Evolutionary conservation across 495 filamentous ascomycete species (phyloP).

Genomic region (Niebla homalea): DNA sequence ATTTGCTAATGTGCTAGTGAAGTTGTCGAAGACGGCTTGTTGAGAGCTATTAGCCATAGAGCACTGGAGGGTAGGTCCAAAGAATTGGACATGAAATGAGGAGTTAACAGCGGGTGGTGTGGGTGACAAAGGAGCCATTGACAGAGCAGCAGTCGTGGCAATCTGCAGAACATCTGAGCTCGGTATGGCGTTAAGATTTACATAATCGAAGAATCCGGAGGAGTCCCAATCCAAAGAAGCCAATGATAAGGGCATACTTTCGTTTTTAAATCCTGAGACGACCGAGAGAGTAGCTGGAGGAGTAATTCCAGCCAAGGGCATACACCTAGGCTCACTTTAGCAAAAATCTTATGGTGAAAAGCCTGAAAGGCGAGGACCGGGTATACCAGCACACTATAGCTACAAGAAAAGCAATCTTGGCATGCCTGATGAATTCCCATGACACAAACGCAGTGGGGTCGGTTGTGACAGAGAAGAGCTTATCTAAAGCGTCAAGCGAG

Average conservation of each 20-base stretch:
- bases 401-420: neutral
- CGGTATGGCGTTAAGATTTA: neutral
- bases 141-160: neutral
- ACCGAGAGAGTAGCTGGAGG: conserved; percentile 9
- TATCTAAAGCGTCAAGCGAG: conserved; percentile 4
- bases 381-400: neutral
- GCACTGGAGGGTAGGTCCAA: neutral
- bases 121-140: neutral
- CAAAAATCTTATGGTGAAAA: neutral
- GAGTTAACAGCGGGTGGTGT: neutral
- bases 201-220: conserved; percentile 1
- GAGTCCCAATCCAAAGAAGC: conserved; percentile 5
- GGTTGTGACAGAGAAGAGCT: conserved; percentile 3
- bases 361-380: neutral
- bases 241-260: neutral
- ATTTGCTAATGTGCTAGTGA: neutral
- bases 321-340: neutral
- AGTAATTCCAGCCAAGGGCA: conserved; percentile 4
- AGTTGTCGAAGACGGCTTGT: neutral
- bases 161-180: neutral
- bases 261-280: neutral
- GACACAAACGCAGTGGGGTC: conserved; percentile 1
- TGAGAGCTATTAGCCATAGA: neutral
- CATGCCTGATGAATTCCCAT: conserved; percentile 1
- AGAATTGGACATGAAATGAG: neutral